Base-by-base conservation (phyloP, 2,329 filamentous ascomycete species). In the Aspergillus spinulosporus region DNA sequence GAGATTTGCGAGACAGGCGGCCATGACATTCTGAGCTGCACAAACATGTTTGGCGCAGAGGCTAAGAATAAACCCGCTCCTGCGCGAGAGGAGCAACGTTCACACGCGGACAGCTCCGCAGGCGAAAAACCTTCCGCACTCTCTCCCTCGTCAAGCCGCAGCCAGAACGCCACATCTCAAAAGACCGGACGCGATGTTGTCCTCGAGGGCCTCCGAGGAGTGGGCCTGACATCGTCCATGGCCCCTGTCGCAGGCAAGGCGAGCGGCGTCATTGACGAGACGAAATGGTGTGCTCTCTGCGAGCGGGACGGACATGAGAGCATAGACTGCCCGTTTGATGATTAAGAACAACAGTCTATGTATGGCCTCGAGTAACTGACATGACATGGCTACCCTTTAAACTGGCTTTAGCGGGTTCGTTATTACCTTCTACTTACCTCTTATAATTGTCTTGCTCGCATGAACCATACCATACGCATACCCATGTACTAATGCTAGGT, bases 291-390 rank as follows among this genome's bases (percentile, higher is more conserved):
- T 74, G 94, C 94, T 12, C 80, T 97, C 44, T 99, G 94, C 72
- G 94, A 99, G 79, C 86, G 90, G 60, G 94, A 99, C 68, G 94
- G 94, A 11, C 94, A 99, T 72, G 90, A 97, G 74, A 97, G 93
- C 68, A 92, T 96, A 59, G 91, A 95, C 73, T 96, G 92, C 74
- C 92, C 92, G 9, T 89, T 96, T 74, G 92, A 96, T 76, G 91
- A 95, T 73, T 76, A 72, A 59, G 59, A 59, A 57, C 58, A 36
- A 56, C 48, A 34, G 15, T 42, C 31, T 43, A 28, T 28, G 26
- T n/a, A 28, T 28, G 26, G 26, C 26, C 40, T 15, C 48, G 40
- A 40, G 40, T 55, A 28, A 50, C 28, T 51, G 54, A 56, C 36
- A 53, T 46, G 55, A 57, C 46, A 53, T 53, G 45, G 39, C 40